Percentiles rank a stretch among this genome's conserved stretches.
Evolutionary conservation across 352 stramenopile species (phyloP).

Genomic region (Globisporangium spiculum): DNA sequence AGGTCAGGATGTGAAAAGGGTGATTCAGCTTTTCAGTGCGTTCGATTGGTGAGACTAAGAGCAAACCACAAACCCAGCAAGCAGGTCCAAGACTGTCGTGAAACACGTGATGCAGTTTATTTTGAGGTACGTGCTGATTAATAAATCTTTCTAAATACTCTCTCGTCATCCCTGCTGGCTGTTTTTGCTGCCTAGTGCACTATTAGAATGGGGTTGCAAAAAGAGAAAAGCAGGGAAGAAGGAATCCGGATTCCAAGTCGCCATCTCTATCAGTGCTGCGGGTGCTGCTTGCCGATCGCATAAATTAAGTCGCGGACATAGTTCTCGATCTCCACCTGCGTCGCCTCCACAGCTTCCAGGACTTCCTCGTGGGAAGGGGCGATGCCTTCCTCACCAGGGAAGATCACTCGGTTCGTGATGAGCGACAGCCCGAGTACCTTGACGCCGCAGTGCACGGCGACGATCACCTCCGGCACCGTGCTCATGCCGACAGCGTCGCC

Average conservation of each 20-base stretch:
- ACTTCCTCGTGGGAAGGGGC: conserved; percentile 93
- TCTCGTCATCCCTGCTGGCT: conserved; percentile 2
- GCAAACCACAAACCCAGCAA: background rate
- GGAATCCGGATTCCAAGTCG: background rate
- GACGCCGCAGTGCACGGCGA: conserved; percentile 93
- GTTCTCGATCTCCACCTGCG: conserved; percentile 53
- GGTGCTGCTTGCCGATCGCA: conserved; percentile 40
- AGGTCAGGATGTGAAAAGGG: background rate
- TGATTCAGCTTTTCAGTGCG: background rate
- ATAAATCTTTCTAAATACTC: conserved; percentile 22
- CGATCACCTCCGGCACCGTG: conserved; percentile 96
- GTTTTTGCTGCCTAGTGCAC: conserved; percentile 12
- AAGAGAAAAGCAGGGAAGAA: background rate
- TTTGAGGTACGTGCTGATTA: conserved; percentile 10
- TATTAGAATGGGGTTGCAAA: background rate
- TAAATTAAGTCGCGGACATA: conserved; percentile 48
- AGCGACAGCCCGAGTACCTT: conserved; percentile 94
- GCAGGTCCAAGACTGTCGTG: background rate
- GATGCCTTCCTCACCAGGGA: conserved; percentile 73
- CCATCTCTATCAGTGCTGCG: conserved; percentile 21
- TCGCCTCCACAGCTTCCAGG: conserved; percentile 82
- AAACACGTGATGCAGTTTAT: conserved; percentile 9
- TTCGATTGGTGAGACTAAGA: background rate
- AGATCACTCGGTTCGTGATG: conserved; percentile 95
- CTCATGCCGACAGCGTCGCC: conserved; percentile 95